Percentiles rank a stretch among this genome's conserved stretches.
These are phyloP conservation scores for Trypanosoma vivax DNA, from an alignment of 208 protist species.

Conservation along the genomic window DNA sequence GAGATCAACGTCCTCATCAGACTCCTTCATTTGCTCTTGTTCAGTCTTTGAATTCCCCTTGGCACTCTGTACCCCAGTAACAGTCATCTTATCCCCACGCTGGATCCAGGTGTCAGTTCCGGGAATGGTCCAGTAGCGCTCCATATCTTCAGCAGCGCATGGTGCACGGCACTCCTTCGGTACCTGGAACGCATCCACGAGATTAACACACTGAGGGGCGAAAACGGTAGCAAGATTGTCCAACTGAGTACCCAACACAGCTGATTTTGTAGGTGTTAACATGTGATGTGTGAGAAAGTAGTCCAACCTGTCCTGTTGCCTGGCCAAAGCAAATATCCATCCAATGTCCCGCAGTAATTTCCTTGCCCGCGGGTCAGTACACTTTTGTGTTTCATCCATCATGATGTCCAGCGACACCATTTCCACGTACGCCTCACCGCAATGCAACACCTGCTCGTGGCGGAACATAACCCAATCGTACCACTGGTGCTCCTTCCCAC, in stretches of 20 bases:
- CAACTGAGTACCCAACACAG: conserved; percentile 55
- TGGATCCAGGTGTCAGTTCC: conserved; percentile 77
- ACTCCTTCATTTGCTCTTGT: conserved; percentile 74
- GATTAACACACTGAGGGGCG: conserved; percentile 78
- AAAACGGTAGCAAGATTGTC: conserved; percentile 86
- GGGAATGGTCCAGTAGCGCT: conserved; percentile 88
- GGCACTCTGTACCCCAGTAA: conserved; percentile 18
- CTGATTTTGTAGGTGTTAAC: conserved; percentile 58
- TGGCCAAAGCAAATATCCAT: conserved; percentile 77
- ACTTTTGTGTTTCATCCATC: conserved; percentile 74
- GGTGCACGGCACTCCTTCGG: conserved; percentile 46
- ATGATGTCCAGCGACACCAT: conserved; percentile 69
- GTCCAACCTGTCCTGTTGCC: conserved; percentile 73
- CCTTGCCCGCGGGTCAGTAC: conserved; percentile 65
- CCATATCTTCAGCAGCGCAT: conserved; percentile 47
- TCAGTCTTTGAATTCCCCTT: conserved; percentile 43
- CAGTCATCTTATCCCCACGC: conserved; percentile 51
- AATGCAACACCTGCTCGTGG: conserved; percentile 80
- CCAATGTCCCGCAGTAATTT: conserved; percentile 84
- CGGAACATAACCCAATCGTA: conserved; percentile 88
- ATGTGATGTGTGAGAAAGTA: conserved; percentile 70
- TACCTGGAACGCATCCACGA: conserved; percentile 77
- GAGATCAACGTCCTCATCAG: conserved; percentile 72
- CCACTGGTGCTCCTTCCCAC: conserved; percentile 82
- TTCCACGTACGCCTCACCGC: conserved; percentile 88